Evolutionary conservation across 2,329 filamentous ascomycete genomes (phyloP).

Genomic region (Harringtonia aguacate): DNA sequence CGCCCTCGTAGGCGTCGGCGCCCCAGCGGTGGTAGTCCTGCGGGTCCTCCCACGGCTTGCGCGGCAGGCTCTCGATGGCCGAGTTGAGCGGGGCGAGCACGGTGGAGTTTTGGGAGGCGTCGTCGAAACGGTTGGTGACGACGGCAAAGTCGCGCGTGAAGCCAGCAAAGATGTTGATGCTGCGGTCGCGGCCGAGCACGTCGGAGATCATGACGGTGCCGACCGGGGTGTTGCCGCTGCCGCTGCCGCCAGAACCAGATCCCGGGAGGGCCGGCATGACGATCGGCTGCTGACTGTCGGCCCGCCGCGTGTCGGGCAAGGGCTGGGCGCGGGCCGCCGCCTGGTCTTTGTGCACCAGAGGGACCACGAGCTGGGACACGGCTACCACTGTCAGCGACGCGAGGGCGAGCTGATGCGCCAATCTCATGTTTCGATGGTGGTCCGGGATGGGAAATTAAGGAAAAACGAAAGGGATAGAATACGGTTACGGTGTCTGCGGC

Average conservation of each 20-base stretch:
- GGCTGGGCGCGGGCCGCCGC: no score
- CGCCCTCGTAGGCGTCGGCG: constrained; percentile 62
- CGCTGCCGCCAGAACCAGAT: background rate
- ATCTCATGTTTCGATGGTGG: constrained; percentile 7
- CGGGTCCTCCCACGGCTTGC: constrained; percentile 79
- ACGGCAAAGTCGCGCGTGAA: constrained; percentile 65
- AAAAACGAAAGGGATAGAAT: background rate
- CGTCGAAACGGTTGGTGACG: constrained; percentile 59
- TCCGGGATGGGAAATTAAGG: background rate
- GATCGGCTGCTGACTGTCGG: constrained; percentile 3
- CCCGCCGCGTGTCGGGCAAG: no score
- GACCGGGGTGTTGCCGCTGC: constrained; percentile 3
- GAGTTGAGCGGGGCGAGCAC: constrained; percentile 81
- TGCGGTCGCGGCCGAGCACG: constrained; percentile 67
- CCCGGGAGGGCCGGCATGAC: constrained; percentile 13
- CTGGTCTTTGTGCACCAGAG: background rate
- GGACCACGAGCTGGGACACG: constrained; percentile 8
- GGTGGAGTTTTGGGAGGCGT: constrained; percentile 60
- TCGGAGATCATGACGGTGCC: constrained; percentile 65
- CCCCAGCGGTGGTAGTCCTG: constrained; percentile 61
- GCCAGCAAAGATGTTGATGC: constrained; percentile 74
- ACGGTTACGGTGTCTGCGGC: background rate
- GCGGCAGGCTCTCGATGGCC: constrained; percentile 64
- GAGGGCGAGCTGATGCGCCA: constrained; percentile 2
- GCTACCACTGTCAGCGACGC: constrained; percentile 9